A percentile compares a stretch with the other conserved stretches of the same genome.
These are phyloP conservation scores for Raffaelea deltoideospora DNA, from an alignment of 2,329 filamentous ascomycete genomes.

Conservation along the genomic window DNA sequence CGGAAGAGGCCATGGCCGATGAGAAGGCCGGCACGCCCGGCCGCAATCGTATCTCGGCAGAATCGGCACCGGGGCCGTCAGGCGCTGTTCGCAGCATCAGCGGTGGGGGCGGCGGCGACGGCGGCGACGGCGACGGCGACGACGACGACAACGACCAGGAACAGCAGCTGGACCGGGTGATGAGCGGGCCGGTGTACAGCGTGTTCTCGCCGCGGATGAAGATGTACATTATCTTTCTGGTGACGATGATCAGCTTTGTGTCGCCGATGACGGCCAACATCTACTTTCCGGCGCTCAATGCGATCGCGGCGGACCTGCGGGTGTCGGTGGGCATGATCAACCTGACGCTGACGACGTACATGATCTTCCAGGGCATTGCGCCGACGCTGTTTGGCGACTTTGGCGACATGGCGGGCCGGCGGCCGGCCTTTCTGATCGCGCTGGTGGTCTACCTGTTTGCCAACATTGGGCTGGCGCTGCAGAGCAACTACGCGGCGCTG, in stretches of 20 bases:
- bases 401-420: constrained; percentile 42
- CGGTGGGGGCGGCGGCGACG: background rate
- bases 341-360: constrained; percentile 41
- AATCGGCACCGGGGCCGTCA: background rate
- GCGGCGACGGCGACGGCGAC: background rate
- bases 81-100: background rate
- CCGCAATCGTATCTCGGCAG: no score
- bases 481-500: constrained; percentile 40
- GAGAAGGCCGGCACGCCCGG: no score
- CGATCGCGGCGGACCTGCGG: constrained; percentile 21
- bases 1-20: no score
- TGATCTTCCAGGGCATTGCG: constrained; percentile 48
- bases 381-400: constrained; percentile 48
- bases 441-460: constrained; percentile 42
- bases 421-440: constrained; percentile 44
- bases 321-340: constrained; percentile 27
- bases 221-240: constrained; percentile 37
- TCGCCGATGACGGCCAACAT: constrained; percentile 47
- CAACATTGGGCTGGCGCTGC: constrained; percentile 44
- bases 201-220: constrained; percentile 26
- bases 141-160: background rate
- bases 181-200: constrained; percentile 24
- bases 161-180: constrained; percentile 19
- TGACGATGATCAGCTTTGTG: constrained; percentile 35
- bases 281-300: constrained; percentile 29